Conservation (phyloP, 371 early-diverging fungal species). For the Mucor circinelloides region DNA sequence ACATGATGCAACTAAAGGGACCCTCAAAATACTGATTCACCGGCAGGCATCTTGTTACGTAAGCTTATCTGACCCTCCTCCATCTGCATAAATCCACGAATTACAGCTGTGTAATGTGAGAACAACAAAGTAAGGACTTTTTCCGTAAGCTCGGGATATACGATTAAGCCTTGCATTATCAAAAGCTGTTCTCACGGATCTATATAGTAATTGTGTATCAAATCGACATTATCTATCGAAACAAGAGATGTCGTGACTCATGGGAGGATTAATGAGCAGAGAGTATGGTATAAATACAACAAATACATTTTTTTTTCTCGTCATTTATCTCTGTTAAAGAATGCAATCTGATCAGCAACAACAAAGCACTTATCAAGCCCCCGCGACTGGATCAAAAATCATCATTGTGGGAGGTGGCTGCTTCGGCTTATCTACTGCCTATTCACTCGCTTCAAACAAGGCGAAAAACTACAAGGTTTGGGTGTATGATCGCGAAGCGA, state of each 20-base stretch:
- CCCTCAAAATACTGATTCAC: too few relatives aligned
- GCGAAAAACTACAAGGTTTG: slow-evolving; percentile 27
- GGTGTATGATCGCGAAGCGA: slow-evolving; percentile 45
- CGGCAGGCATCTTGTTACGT: too few relatives aligned
- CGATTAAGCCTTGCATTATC: background rate
- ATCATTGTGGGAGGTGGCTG: slow-evolving; percentile 58
- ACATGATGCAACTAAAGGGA: too few relatives aligned
- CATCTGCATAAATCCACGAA: background rate
- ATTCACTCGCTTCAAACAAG: slow-evolving; percentile 37
- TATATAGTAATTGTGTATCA: background rate
- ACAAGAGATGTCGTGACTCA: background rate
- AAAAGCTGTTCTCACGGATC: background rate
- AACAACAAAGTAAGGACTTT: background rate
- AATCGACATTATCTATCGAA: background rate
- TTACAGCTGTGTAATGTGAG: background rate
- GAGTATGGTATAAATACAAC: background rate
- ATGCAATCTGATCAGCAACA: background rate
- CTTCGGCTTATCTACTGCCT: slow-evolving; percentile 56
- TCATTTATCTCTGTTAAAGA: background rate
- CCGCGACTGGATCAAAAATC: slow-evolving; percentile 32
- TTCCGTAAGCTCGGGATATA: background rate
- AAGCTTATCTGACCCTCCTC: too few relatives aligned
- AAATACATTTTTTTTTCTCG: background rate
- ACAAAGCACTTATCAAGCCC: background rate
- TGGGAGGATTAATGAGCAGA: background rate